A percentile compares a stretch with the other conserved stretches of the same genome.
Evolutionary conservation across 306 rosid species (phyloP).

Genomic region (Datisca glomerata): DNA sequence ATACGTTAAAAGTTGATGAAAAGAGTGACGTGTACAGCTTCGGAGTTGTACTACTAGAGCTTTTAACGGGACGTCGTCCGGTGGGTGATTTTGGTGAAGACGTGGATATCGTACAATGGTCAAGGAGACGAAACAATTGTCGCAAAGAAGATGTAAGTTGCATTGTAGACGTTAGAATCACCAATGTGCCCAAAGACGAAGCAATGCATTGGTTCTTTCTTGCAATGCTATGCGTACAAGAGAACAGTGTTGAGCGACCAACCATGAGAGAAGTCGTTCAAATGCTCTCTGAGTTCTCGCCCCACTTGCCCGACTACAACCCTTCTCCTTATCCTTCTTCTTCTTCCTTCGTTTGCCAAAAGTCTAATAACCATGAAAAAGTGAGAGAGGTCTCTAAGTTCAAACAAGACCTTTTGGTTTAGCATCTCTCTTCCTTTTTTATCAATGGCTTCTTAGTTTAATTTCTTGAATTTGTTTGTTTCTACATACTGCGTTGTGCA

Average conservation of each 20-base stretch:
- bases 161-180: constrained; percentile 37
- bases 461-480: too few species aligned
- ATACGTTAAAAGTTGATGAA: constrained; percentile 68
- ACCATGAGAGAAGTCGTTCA: constrained; percentile 92
- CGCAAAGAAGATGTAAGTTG: constrained; percentile 26
- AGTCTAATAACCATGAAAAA: too few species aligned
- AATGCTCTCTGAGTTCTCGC: constrained; percentile 66
- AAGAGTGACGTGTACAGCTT: constrained; percentile 82
- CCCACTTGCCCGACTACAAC: constrained; percentile 2
- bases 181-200: constrained; percentile 40
- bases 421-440: too few species aligned
- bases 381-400: too few species aligned
- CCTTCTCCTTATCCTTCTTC: constrained; percentile 31
- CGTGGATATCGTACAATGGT: constrained; percentile 75
- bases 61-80: constrained; percentile 56
- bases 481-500: too few species aligned
- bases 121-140: constrained; percentile 29
- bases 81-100: constrained; percentile 74
- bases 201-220: constrained; percentile 69
- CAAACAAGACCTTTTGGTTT: too few species aligned
- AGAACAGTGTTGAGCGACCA: constrained; percentile 68
- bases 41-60: constrained; percentile 63
- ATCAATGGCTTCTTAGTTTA: too few species aligned
- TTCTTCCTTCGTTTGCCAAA: too few species aligned
- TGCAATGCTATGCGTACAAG: constrained; percentile 54